These are phyloP conservation scores for Tulasnella sp. DNA, from an alignment of 768 basidiomycete genomes.

Conservation along the genomic window DNA sequence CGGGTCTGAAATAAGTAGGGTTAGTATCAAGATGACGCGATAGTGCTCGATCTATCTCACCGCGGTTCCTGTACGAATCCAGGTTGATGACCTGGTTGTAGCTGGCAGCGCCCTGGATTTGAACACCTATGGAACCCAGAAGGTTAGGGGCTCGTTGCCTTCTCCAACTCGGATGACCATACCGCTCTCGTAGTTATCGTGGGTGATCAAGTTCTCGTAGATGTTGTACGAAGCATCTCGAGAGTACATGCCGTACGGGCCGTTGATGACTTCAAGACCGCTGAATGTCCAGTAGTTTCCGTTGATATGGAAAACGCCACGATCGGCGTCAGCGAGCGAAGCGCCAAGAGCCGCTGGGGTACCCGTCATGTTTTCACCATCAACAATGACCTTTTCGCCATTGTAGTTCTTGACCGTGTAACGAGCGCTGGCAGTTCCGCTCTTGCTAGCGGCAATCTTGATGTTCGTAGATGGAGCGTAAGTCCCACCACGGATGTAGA, in stretches of 20 bases:
- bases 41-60: neutral
- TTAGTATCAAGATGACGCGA: no score
- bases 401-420: slow-evolving; percentile 25
- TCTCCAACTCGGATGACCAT: neutral
- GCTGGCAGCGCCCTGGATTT: slow-evolving; percentile 22
- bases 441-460: slow-evolving; percentile 10
- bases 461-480: slow-evolving; percentile 23
- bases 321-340: slow-evolving; percentile 11
- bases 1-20: neutral
- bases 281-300: slow-evolving; percentile 23
- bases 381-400: slow-evolving; percentile 24
- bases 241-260: slow-evolving; percentile 22
- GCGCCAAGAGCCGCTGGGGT: slow-evolving; percentile 20
- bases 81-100: slow-evolving; percentile 26
- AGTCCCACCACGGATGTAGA: slow-evolving; percentile 24
- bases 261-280: slow-evolving; percentile 26
- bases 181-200: slow-evolving; percentile 13
- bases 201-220: slow-evolving; percentile 22
- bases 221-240: slow-evolving; percentile 23
- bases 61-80: slow-evolving; percentile 24
- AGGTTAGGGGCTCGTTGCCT: neutral
- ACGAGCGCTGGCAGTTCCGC: slow-evolving; percentile 16
- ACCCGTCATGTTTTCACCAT: slow-evolving; percentile 18
- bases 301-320: slow-evolving; percentile 25
- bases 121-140: slow-evolving; percentile 6